Evolutionary conservation across 768 basidiomycete species (phyloP), one percentile per base, ranked within the genome.

Genomic region (Termitomyces sp.): DNA sequence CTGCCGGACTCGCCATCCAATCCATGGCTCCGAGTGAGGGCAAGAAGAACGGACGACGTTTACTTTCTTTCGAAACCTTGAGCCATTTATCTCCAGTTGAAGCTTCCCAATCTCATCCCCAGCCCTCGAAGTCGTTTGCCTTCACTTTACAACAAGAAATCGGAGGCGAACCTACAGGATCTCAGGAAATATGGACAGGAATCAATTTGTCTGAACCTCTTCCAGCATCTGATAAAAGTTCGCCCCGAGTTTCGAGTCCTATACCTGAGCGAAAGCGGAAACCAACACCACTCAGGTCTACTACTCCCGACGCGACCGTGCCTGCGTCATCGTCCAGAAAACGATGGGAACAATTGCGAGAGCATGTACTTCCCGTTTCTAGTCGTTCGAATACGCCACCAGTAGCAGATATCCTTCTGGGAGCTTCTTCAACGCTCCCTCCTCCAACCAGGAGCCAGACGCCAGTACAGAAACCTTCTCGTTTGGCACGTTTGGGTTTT

Each of bases 321-420:
- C 59, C 67, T 2, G 53, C 68, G 32, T 72, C 79, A 11, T 69
- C 74, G 4, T 74, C 80, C 1, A 60, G 67, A 49, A 70, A 71
- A 23, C 76, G 80, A 25, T 85, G 83, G 83, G 78, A 82, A 23
- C 71, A 70, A 28, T 59, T 84, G 14, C 74, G 83, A n/a, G 77
- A 77, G 41, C 81, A 83, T 65, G 81, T 84, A 12, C 65, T 83
- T 21, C 73, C 73, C 0, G 54, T 68, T 8, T 50, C 68, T 11
- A 58, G 55, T 43, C 68, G 66, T 7, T 61, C 69, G 23, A 45
- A 54, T 11, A 68, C 70, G 5, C 68, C 72, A 8, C 62, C 67
- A 11, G 64, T 67, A 44, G 61, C 59, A 37, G 57, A 60, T 9
- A 61, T 63, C 35, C 62, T 71, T 9, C n/a, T 68, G 30, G 55